phyloP scores from a whole-genome alignment of 441 rosid genomes.

The Lepidium campestre region DNA sequence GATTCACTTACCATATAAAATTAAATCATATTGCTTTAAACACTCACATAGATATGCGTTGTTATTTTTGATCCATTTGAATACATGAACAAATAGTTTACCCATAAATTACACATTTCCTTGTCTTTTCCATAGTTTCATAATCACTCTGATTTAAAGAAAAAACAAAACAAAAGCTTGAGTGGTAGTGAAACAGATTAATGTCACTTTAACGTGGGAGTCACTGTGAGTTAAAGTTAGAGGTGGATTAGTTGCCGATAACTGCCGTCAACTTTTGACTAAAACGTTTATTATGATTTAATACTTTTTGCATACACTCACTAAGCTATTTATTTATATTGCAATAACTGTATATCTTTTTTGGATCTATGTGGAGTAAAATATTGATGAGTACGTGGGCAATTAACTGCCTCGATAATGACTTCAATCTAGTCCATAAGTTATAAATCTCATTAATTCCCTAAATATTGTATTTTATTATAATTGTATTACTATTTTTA shows the following conservation, averaged over 20 bases:
- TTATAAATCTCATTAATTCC: conserved; percentile 13
- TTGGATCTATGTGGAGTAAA: conserved; percentile 12
- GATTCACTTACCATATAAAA: no score
- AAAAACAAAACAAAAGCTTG: no score
- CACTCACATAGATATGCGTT: no score
- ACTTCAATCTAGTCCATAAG: conserved; percentile 18
- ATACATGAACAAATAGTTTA: no score
- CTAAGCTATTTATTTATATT: background rate
- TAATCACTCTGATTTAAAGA: no score
- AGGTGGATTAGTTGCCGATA: conserved; percentile 15
- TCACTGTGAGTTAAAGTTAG: conserved; percentile 14
- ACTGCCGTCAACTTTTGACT: conserved; percentile 32
- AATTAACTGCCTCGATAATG: conserved; percentile 29
- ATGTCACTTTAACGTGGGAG: background rate
- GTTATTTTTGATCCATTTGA: no score
- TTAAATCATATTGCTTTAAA: no score
- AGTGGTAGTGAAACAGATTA: background rate
- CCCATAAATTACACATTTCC: no score
- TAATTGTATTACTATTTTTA: background rate
- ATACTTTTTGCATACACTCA: conserved; percentile 9
- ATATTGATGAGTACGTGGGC: conserved; percentile 25
- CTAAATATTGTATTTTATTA: background rate
- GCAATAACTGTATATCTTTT: background rate
- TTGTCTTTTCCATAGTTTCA: no score
- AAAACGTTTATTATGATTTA: conserved; percentile 10